A percentile compares a stretch with the other conserved stretches of the same genome.
Conservation (phyloP, 805 yeast species). For the Sugiyamaella mastotermitis region DNA sequence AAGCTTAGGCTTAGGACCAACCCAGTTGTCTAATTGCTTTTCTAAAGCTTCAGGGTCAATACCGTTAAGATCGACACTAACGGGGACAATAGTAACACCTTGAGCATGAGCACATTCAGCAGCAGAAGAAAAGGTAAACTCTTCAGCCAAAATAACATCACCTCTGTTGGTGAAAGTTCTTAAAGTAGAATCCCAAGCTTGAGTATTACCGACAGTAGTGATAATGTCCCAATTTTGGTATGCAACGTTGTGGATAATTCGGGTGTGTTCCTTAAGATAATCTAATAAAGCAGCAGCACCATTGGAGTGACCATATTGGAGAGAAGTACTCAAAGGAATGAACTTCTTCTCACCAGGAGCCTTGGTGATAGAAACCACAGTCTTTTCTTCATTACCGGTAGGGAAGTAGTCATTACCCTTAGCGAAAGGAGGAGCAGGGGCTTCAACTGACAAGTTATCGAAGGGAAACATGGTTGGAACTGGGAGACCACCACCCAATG, state of each 20-base stretch:
- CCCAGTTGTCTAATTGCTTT: slow-evolving; percentile 61
- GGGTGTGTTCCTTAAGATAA: slow-evolving; percentile 67
- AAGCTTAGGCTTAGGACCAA: slow-evolving; percentile 66
- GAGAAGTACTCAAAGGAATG: slow-evolving; percentile 72
- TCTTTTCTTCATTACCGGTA: slow-evolving; percentile 19
- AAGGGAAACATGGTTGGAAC: slow-evolving; percentile 88
- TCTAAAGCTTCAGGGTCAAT: slow-evolving; percentile 68
- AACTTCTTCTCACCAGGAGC: slow-evolving; percentile 35
- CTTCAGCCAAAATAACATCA: slow-evolving; percentile 79
- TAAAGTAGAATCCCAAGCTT: slow-evolving; percentile 76
- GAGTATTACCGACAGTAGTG: slow-evolving; percentile 81
- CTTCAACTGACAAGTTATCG: slow-evolving; percentile 60
- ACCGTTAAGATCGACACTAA: slow-evolving; percentile 74
- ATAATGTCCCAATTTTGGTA: slow-evolving; percentile 70
- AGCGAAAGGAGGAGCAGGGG: slow-evolving; percentile 67
- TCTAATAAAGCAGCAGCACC: slow-evolving; percentile 69
- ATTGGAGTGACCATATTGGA: slow-evolving; percentile 84
- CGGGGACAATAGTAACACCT: slow-evolving; percentile 63
- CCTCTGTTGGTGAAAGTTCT: slow-evolving; percentile 74
- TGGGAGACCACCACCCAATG: slow-evolving; percentile 95
- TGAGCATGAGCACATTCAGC: slow-evolving; percentile 73
- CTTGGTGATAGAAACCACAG: slow-evolving; percentile 34
- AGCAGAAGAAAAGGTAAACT: slow-evolving; percentile 77
- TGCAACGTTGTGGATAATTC: slow-evolving; percentile 38
- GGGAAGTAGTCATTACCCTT: slow-evolving; percentile 49